Conservation (phyloP, 306 rosid species). For the Canavalia gladiata region DNA sequence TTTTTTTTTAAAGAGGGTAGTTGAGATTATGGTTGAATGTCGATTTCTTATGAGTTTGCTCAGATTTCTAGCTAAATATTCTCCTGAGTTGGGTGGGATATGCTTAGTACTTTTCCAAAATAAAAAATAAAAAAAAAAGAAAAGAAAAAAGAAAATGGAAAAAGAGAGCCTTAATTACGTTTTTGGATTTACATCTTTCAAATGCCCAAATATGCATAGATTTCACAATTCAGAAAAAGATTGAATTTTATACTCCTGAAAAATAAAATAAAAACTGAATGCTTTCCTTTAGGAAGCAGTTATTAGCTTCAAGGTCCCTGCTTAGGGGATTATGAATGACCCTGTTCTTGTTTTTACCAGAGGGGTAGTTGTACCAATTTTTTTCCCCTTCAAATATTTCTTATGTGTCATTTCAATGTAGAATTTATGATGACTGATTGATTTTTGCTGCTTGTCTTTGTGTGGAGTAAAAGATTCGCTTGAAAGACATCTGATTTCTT, state of each 20-base stretch:
- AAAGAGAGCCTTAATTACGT: constrained; percentile 17
- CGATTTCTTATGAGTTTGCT: constrained; percentile 10
- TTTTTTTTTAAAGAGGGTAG: not conserved
- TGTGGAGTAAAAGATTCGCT: constrained; percentile 25
- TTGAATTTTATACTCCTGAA: constrained; percentile 9
- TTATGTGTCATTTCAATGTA: not conserved
- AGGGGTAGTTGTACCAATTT: not conserved
- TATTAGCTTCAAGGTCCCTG: constrained; percentile 20
- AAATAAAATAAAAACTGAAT: not conserved
- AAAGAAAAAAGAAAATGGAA: not conserved
- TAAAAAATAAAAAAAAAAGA: not conserved
- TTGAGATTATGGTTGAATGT: constrained; percentile 21
- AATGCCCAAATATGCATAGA: not conserved
- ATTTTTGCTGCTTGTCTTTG: constrained; percentile 26
- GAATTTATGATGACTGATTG: not conserved
- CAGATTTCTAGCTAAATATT: not conserved
- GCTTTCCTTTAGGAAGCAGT: constrained; percentile 26
- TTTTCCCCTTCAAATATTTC: not conserved
- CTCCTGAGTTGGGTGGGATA: not conserved
- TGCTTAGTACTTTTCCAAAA: not conserved
- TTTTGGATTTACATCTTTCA: constrained; percentile 22
- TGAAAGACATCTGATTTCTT: constrained; percentile 32
- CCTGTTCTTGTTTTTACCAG: not conserved
- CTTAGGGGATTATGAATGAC: not conserved
- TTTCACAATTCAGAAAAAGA: constrained; percentile 22